These are phyloP conservation scores for Tetrastigma voinierianum DNA, from an alignment of 164 flowering plant species.

Conservation along the genomic window DNA sequence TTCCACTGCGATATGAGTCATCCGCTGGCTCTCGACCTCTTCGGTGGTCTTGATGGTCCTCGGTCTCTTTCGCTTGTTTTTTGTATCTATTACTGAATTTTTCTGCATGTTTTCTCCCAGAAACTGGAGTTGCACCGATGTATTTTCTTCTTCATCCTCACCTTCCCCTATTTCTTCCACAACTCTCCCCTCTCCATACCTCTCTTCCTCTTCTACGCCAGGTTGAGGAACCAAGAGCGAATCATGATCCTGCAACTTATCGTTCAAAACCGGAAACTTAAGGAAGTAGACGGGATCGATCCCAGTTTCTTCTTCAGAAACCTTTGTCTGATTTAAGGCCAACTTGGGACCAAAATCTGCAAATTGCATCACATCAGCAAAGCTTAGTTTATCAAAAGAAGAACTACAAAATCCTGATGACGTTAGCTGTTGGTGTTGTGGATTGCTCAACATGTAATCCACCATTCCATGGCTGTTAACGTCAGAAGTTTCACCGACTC, in stretches of 20 bases:
- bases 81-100: conserved; percentile 21
- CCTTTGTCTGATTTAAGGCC: conserved; percentile 50
- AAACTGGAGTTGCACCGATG: conserved; percentile 42
- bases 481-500: conserved; percentile 22
- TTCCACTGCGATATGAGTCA: conserved; percentile 98
- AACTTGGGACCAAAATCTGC: conserved; percentile 85
- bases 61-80: conserved; percentile 73
- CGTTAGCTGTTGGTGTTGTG: conserved; percentile 12
- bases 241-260: conserved; percentile 39
- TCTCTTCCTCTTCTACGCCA: conserved; percentile 16
- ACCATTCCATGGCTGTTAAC: conserved; percentile 33
- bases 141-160: conserved; percentile 39
- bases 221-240: conserved; percentile 20
- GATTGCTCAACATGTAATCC: conserved; percentile 53
- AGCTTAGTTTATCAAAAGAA: conserved; percentile 62
- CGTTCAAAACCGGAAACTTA: conserved; percentile 82
- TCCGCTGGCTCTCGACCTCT: conserved; percentile 96
- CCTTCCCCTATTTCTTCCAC: conserved; percentile 7
- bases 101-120: conserved; percentile 35
- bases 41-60: conserved; percentile 73
- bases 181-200: conserved; percentile 5
- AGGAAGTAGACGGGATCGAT: conserved; percentile 83
- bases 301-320: conserved; percentile 41
- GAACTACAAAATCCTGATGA: conserved; percentile 33
- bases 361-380: conserved; percentile 93